A percentile compares a stretch with the other conserved stretches of the same genome.
Evolutionary conservation across 2,329 filamentous ascomycete species (phyloP).

Genomic region (Orbilia blumenaviensis): DNA sequence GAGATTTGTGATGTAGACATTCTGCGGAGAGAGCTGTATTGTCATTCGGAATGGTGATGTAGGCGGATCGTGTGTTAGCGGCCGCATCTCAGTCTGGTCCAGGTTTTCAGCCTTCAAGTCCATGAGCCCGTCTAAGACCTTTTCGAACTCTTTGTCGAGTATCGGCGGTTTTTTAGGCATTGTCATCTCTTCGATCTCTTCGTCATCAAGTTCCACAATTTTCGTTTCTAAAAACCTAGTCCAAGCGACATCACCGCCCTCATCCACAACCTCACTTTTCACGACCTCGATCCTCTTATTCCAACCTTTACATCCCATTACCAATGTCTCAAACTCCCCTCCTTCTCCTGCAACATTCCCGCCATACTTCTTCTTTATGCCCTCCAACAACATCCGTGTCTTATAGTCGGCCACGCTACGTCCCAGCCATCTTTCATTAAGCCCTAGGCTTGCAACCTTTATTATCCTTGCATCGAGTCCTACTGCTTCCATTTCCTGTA

Average conservation of each 20-base stretch:
- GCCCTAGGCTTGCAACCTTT: slow-evolving; percentile 90
- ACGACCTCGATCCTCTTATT: slow-evolving; percentile 73
- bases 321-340: slow-evolving; percentile 94
- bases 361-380: slow-evolving; percentile 63
- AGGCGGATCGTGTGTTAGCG: not conserved
- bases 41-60: not conserved
- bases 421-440: slow-evolving; percentile 84
- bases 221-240: slow-evolving; percentile 67
- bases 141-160: slow-evolving; percentile 72
- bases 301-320: slow-evolving; percentile 77
- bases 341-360: slow-evolving; percentile 81
- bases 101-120: not conserved
- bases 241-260: slow-evolving; percentile 72
- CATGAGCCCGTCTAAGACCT: not conserved
- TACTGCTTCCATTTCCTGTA: slow-evolving; percentile 81
- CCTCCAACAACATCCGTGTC: slow-evolving; percentile 65
- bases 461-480: slow-evolving; percentile 89
- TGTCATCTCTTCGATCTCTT: slow-evolving; percentile 55
- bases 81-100: not conserved
- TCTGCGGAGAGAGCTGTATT: slow-evolving; percentile 21
- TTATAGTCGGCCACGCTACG: slow-evolving; percentile 73
- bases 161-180: slow-evolving; percentile 67
- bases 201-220: slow-evolving; percentile 56
- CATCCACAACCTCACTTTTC: slow-evolving; percentile 66
- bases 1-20: slow-evolving; percentile 32